These are phyloP conservation scores for Salicornia ramosissima DNA, from an alignment of 148 eudicot species.

Conservation along the genomic window DNA sequence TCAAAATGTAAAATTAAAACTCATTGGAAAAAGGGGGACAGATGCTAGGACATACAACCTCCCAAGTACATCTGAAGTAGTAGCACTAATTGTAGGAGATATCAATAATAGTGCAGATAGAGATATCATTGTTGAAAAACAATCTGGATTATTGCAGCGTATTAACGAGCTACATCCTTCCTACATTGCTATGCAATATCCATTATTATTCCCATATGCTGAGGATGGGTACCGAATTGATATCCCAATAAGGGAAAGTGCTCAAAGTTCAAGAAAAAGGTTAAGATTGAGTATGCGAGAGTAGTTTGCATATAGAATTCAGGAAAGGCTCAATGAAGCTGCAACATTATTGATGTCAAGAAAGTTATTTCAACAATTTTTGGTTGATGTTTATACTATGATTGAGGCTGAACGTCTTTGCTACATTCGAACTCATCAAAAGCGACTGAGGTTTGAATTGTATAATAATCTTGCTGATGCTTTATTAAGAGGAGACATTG, in stretches of 20 bases:
- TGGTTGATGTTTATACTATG: not conserved
- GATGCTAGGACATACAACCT: constrained; percentile 5
- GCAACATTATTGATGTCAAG: not conserved
- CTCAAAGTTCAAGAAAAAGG: not conserved
- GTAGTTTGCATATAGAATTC: not conserved
- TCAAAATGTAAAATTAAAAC: not conserved
- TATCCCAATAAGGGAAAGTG: not conserved
- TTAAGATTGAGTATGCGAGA: not conserved
- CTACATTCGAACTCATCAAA: not conserved
- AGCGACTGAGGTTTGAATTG: not conserved
- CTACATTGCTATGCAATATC: not conserved
- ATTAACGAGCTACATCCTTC: constrained; percentile 4
- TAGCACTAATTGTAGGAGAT: constrained; percentile 9
- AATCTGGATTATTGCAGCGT: not conserved
- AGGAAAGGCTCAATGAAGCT: not conserved
- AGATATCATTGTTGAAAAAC: not conserved
- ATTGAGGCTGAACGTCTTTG: not conserved
- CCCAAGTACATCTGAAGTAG: constrained; percentile 7
- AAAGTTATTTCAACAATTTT: not conserved
- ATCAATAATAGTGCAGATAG: not conserved
- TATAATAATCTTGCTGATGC: not conserved
- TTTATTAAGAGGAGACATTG: not conserved
- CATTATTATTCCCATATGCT: not conserved
- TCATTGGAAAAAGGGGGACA: not conserved
- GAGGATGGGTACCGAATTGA: not conserved